A percentile compares a stretch with the other conserved stretches of the same genome.
phyloP scores from a whole-genome alignment of 2,329 filamentous ascomycete genomes.

The Lasiodiplodia sp. region DNA sequence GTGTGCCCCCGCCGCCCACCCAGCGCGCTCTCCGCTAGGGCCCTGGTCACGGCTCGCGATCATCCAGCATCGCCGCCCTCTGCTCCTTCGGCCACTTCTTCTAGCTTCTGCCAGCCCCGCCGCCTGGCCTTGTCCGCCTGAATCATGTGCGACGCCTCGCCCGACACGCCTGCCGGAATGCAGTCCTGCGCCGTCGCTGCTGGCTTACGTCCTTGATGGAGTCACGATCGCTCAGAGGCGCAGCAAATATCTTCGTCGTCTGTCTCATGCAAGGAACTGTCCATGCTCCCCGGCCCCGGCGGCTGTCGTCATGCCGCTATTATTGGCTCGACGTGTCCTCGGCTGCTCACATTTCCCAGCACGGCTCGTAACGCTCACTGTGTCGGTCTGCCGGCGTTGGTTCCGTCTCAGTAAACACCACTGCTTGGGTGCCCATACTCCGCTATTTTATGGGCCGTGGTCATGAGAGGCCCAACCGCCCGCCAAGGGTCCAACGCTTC shows the following conservation, averaged over 20 bases:
- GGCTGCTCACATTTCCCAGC: conserved; percentile 18
- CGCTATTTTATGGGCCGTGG: conserved; percentile 28
- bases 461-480: conserved; percentile 20
- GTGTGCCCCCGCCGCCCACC: conserved; percentile 4
- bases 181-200: conserved; percentile 8
- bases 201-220: conserved; percentile 27
- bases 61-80: conserved; percentile 26
- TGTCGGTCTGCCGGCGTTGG: conserved; percentile 28
- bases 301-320: conserved; percentile 27
- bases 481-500: conserved; percentile 20
- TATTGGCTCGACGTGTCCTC: conserved; percentile 23
- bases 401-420: conserved; percentile 28
- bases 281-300: conserved; percentile 16
- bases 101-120: conserved; percentile 28
- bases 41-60: conserved; percentile 26
- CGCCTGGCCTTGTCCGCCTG: conserved; percentile 25
- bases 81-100: conserved; percentile 29
- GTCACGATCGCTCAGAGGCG: conserved; percentile 22
- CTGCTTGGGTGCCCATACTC: conserved; percentile 23
- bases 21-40: conserved; percentile 6
- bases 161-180: conserved; percentile 25
- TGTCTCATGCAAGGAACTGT: conserved; percentile 28
- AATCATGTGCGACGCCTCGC: conserved; percentile 27
- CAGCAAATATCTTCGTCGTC: conserved; percentile 20
- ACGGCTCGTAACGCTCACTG: conserved; percentile 29